These are phyloP conservation scores for Rhizopus sp. DNA, from an alignment of 371 early-diverging fungal genomes.

Conservation along the genomic window DNA sequence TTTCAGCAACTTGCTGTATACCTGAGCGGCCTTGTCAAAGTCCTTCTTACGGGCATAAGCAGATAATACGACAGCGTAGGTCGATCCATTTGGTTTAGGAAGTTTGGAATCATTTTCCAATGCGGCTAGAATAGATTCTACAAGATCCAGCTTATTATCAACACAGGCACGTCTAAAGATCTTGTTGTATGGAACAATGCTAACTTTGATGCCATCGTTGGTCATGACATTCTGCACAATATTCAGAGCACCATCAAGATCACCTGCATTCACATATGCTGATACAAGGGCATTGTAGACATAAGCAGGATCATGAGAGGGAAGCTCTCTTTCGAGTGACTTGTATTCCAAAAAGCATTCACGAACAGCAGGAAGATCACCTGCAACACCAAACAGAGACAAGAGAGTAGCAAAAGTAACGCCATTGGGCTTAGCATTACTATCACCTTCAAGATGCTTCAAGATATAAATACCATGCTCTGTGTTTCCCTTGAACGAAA, in stretches of 20 bases:
- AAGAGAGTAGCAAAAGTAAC: slow-evolving; percentile 49
- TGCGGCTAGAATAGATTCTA: slow-evolving; percentile 23
- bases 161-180: slow-evolving; percentile 39
- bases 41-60: slow-evolving; percentile 31
- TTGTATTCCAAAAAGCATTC: slow-evolving; percentile 56
- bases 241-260: slow-evolving; percentile 41
- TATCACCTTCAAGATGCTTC: slow-evolving; percentile 45
- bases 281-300: slow-evolving; percentile 50
- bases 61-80: slow-evolving; percentile 42
- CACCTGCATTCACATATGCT: slow-evolving; percentile 48
- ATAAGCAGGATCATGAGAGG: slow-evolving; percentile 33
- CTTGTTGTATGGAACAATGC: slow-evolving; percentile 43
- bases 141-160: slow-evolving; percentile 31
- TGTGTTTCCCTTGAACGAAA: slow-evolving; percentile 44
- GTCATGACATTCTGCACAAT: slow-evolving; percentile 42
- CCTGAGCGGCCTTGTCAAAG: slow-evolving; percentile 35
- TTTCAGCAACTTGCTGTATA: slow-evolving; percentile 29
- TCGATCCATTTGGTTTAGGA: slow-evolving; percentile 42
- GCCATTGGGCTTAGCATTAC: slow-evolving; percentile 35
- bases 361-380: slow-evolving; percentile 40
- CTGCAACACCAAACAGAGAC: slow-evolving; percentile 47
- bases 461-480: slow-evolving; percentile 49
- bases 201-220: slow-evolving; percentile 32
- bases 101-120: slow-evolving; percentile 24
- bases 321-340: slow-evolving; percentile 17